phyloP scores from a whole-genome alignment of 805 yeast species.

The Millerozyma acaciae region DNA sequence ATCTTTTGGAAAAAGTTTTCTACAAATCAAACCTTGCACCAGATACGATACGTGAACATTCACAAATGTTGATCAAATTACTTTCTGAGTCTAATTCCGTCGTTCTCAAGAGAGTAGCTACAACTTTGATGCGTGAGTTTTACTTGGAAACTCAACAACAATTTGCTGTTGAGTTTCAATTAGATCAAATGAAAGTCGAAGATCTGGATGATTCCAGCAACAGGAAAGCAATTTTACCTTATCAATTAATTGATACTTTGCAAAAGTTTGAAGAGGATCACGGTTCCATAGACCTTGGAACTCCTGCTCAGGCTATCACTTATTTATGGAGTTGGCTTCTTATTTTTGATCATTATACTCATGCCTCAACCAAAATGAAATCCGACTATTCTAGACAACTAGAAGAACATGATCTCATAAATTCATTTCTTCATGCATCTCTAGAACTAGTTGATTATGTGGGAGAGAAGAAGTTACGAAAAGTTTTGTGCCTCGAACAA shows the following conservation, averaged over 20 bases:
- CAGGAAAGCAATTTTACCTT: conserved; percentile 37
- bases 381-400: conserved; percentile 57
- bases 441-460: too few species aligned
- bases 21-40: conserved; percentile 15
- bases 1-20: conserved; percentile 29
- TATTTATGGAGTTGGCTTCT: conserved; percentile 71
- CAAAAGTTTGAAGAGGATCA: conserved; percentile 25
- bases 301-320: conserved; percentile 20
- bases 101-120: conserved; percentile 42
- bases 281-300: conserved; percentile 17
- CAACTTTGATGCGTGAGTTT: conserved; percentile 33
- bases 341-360: conserved; percentile 56
- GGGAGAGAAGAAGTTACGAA: background rate
- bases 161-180: conserved; percentile 57
- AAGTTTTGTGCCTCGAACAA: too few species aligned
- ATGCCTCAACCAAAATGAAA: conserved; percentile 62
- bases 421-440: too few species aligned
- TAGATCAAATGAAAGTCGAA: conserved; percentile 39
- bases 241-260: conserved; percentile 32
- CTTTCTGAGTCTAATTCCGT: conserved; percentile 15
- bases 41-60: too few species aligned
- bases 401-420: conserved; percentile 38
- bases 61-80: too few species aligned
- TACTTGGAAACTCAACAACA: conserved; percentile 53
- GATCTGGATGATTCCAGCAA: conserved; percentile 17